Percentiles rank a stretch among this genome's conserved stretches.
Conservation (phyloP, 2,329 filamentous ascomycete genomes). For the Rhynchosporium secalis region DNA sequence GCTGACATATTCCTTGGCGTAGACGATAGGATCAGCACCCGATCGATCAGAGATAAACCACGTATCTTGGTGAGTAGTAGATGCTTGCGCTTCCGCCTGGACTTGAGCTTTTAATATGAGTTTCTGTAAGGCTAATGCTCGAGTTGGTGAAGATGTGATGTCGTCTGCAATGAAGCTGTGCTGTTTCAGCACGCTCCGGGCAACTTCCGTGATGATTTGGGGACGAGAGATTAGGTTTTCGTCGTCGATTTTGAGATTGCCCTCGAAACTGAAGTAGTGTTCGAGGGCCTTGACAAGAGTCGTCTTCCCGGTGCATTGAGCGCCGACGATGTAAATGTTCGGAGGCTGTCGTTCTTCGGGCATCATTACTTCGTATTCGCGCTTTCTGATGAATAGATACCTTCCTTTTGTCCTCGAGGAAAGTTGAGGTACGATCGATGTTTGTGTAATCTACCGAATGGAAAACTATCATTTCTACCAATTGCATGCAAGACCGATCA, state of each 20-base stretch:
- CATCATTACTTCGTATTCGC: background rate
- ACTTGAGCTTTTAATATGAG: slow-evolving; percentile 18
- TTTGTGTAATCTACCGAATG: background rate
- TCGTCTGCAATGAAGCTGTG: slow-evolving; percentile 11
- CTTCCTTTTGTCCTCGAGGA: background rate
- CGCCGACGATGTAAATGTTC: slow-evolving; percentile 21
- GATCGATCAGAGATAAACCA: slow-evolving; percentile 19
- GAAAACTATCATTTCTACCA: background rate
- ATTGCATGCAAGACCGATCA: background rate
- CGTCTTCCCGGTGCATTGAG: slow-evolving; percentile 21
- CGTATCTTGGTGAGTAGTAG: background rate
- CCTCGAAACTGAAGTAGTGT: background rate
- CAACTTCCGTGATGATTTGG: slow-evolving; percentile 19
- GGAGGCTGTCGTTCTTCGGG: slow-evolving; percentile 2
- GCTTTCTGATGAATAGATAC: background rate
- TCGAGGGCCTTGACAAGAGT: slow-evolving; percentile 20
- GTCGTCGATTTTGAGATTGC: background rate
- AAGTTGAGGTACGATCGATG: background rate
- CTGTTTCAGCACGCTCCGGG: slow-evolving; percentile 15
- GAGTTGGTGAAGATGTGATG: slow-evolving; percentile 10
- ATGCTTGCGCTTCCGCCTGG: slow-evolving; percentile 8
- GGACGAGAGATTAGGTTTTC: slow-evolving; percentile 5
- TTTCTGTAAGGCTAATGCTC: slow-evolving; percentile 6
- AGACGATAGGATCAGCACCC: slow-evolving; percentile 13
- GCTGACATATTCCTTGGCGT: slow-evolving; percentile 12